Evolutionary conservation across 768 basidiomycete species (phyloP).

Genomic region (Sistotremastrum suecicum): DNA sequence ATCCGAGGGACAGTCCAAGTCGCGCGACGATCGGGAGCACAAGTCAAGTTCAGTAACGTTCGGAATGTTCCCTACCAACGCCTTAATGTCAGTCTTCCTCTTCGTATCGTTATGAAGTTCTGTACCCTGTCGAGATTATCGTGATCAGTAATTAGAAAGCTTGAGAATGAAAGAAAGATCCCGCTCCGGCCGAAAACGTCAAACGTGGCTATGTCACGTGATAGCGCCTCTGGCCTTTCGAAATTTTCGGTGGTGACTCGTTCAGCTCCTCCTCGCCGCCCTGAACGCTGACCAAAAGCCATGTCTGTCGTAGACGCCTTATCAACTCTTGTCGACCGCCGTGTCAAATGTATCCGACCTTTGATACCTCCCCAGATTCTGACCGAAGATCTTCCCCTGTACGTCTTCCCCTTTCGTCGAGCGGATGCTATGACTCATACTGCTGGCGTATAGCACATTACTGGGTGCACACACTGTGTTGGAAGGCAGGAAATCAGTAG

Average conservation of each 20-base stretch:
- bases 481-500: slow-evolving; percentile 65
- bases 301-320: slow-evolving; percentile 72
- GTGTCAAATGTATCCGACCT: slow-evolving; percentile 78
- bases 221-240: too few species aligned
- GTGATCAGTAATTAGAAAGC: too few species aligned
- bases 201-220: too few species aligned
- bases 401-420: slow-evolving; percentile 13
- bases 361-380: slow-evolving; percentile 92
- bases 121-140: too few species aligned
- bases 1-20: too few species aligned
- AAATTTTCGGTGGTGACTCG: not conserved
- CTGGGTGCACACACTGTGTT: slow-evolving; percentile 79
- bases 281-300: slow-evolving; percentile 39
- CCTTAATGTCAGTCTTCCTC: too few species aligned
- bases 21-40: too few species aligned
- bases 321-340: slow-evolving; percentile 67
- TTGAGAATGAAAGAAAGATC: too few species aligned
- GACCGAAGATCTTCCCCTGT: slow-evolving; percentile 87
- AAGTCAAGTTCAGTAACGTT: too few species aligned
- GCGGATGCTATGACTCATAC: slow-evolving; percentile 8
- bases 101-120: too few species aligned
- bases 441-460: slow-evolving; percentile 38
- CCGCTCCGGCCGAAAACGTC: too few species aligned
- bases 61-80: too few species aligned
- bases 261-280: slow-evolving; percentile 20